These are phyloP conservation scores for Fusarium gaditjirri DNA, from an alignment of 2,329 filamentous ascomycete genomes.

Conservation along the genomic window DNA sequence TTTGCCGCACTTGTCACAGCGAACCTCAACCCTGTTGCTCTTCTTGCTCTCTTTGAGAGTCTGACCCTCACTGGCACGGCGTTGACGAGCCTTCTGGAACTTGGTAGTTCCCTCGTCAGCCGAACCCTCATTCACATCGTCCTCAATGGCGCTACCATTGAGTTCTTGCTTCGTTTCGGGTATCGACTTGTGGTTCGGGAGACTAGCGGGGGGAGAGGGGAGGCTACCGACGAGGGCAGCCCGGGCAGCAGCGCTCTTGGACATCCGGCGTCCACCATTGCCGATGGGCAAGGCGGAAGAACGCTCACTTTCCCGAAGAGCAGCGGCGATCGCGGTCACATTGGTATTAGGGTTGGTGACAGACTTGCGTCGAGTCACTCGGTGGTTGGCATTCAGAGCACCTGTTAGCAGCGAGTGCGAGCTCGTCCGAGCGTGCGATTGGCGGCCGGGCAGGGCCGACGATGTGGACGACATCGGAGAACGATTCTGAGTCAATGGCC, in stretches of 20 bases:
- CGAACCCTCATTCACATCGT: constrained; percentile 70
- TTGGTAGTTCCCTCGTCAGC: constrained; percentile 63
- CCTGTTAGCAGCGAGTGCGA: constrained; percentile 83
- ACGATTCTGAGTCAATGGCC: constrained; percentile 73
- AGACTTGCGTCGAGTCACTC: constrained; percentile 93
- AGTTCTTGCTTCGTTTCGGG: constrained; percentile 60
- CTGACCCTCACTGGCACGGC: constrained; percentile 86
- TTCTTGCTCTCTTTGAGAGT: constrained; percentile 89
- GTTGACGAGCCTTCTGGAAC: constrained; percentile 61
- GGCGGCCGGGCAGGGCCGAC: constrained; percentile 68
- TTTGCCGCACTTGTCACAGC: constrained; percentile 98
- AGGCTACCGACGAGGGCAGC: constrained; percentile 66
- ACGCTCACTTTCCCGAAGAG: constrained; percentile 73
- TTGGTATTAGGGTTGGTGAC: constrained; percentile 81
- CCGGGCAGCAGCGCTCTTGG: constrained; percentile 68
- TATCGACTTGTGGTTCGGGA: constrained; percentile 68
- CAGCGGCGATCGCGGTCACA: constrained; percentile 79
- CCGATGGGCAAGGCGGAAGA: constrained; percentile 67
- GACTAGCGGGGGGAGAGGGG: constrained; percentile 73
- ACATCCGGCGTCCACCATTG: constrained; percentile 71
- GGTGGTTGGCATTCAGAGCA: constrained; percentile 82
- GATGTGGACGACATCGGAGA: constrained; percentile 68
- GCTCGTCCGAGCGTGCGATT: constrained; percentile 77
- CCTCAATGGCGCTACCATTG: constrained; percentile 74
- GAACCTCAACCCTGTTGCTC: constrained; percentile 84